Conservation (phyloP, 2,329 filamentous ascomycete genomes). For the Celoporthe dispersa region DNA sequence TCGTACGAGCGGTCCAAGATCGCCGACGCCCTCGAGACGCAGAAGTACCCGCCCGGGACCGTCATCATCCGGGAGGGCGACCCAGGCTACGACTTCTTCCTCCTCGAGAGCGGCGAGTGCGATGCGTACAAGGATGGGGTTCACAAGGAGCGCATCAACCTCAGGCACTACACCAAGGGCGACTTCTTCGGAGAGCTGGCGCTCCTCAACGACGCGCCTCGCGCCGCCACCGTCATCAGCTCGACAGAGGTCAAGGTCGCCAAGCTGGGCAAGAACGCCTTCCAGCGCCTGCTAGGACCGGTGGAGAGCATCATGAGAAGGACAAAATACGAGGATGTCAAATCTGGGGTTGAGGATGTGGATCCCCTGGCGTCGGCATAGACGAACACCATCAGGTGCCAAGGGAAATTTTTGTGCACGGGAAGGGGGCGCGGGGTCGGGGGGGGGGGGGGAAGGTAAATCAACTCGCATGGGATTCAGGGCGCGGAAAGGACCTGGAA, state of each 20-base stretch:
- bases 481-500: conserved; percentile 25
- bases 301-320: conserved; percentile 95
- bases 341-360: conserved; percentile 67
- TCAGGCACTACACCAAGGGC: conserved; percentile 85
- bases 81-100: conserved; percentile 87
- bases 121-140: conserved; percentile 81
- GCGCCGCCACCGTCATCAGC: conserved; percentile 86
- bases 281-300: conserved; percentile 88
- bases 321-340: conserved; percentile 65
- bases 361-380: conserved; percentile 61
- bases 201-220: conserved; percentile 88
- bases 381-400: conserved; percentile 29
- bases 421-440: neutral
- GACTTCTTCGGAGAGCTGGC: conserved; percentile 98
- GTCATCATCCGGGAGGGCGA: conserved; percentile 91
- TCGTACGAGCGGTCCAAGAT: conserved; percentile 97
- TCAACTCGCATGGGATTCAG: conserved; percentile 20
- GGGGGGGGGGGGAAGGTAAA: neutral
- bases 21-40: conserved; percentile 90
- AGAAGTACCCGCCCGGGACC: conserved; percentile 79
- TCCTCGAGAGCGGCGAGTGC: conserved; percentile 85
- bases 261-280: conserved; percentile 88
- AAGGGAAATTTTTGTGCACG: conserved; percentile 18
- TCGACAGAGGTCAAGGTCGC: conserved; percentile 91
- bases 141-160: conserved; percentile 54